Percentiles rank a stretch among this genome's conserved stretches.
Conservation (phyloP, 805 yeast species). For the Sugiyamaella marilandica region DNA sequence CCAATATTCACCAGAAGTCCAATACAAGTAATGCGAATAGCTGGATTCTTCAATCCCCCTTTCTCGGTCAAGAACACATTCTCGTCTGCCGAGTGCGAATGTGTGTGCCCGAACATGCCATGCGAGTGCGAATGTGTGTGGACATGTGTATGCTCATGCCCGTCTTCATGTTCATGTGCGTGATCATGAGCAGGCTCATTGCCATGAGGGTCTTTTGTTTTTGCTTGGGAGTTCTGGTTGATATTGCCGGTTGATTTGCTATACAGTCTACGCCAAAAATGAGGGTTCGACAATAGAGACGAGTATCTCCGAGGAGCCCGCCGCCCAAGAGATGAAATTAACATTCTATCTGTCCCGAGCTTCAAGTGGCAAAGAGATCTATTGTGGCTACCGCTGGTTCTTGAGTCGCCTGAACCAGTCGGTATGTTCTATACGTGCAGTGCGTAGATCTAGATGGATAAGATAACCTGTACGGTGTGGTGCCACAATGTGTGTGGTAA, state of each 20-base stretch:
- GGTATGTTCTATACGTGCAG: neutral
- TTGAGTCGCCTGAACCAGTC: no score
- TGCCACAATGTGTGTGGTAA: no score
- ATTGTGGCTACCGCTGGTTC: no score
- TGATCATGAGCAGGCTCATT: neutral
- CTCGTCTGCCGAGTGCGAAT: conserved; percentile 20
- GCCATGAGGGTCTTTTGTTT: neutral
- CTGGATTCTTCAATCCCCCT: conserved; percentile 60
- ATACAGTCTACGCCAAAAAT: neutral
- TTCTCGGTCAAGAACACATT: conserved; percentile 21
- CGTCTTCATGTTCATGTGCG: conserved; percentile 8
- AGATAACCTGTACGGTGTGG: neutral
- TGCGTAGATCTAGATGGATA: conserved; percentile 3
- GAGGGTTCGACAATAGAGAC: neutral
- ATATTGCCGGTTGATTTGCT: neutral
- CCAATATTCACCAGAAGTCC: conserved; percentile 80
- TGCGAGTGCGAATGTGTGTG: conserved; percentile 16
- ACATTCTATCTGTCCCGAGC: neutral
- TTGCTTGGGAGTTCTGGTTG: neutral
- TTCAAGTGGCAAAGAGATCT: no score
- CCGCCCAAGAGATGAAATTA: neutral
- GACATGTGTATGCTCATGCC: conserved; percentile 1
- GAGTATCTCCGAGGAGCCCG: neutral
- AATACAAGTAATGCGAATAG: conserved; percentile 87
- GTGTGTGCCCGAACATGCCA: conserved; percentile 18